Percentiles rank a stretch among this genome's conserved stretches.
Evolutionary conservation across 257 asterid species (phyloP).

Genomic region (Solanum habrochaites): DNA sequence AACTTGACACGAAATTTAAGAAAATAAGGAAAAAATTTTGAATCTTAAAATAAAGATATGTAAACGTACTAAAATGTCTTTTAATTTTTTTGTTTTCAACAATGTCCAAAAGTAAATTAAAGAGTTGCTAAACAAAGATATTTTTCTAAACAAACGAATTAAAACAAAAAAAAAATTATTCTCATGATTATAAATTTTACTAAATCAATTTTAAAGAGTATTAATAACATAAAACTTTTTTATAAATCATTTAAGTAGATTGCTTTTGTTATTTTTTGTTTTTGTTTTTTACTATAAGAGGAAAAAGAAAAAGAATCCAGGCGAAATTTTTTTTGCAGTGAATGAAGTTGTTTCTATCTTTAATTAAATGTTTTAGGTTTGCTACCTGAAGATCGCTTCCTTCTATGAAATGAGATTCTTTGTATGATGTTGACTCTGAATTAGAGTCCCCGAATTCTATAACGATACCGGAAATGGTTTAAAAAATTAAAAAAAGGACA

Average conservation of each 20-base stretch:
- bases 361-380: too few relatives aligned
- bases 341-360: too few relatives aligned
- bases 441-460: not conserved
- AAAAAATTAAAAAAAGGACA: not conserved
- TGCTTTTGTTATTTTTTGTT: conserved; percentile 8
- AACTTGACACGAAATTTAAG: not conserved
- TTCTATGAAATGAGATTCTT: too few relatives aligned
- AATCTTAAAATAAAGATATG: not conserved
- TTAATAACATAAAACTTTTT: not conserved
- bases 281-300: conserved; percentile 44
- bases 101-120: not conserved
- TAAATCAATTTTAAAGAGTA: not conserved
- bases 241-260: not conserved
- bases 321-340: accelerated
- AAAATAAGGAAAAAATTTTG: accelerated
- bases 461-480: accelerated
- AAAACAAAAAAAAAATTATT: not conserved
- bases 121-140: not conserved
- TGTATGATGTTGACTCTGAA: too few relatives aligned
- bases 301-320: not conserved
- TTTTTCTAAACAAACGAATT: not conserved
- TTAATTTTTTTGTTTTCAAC: not conserved
- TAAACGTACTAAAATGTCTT: not conserved
- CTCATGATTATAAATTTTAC: not conserved
- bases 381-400: not conserved